Percentiles rank a stretch among this genome's conserved stretches.
These are phyloP conservation scores for Phoma sp. DNA, from an alignment of 2,329 filamentous ascomycete genomes.

Conservation along the genomic window DNA sequence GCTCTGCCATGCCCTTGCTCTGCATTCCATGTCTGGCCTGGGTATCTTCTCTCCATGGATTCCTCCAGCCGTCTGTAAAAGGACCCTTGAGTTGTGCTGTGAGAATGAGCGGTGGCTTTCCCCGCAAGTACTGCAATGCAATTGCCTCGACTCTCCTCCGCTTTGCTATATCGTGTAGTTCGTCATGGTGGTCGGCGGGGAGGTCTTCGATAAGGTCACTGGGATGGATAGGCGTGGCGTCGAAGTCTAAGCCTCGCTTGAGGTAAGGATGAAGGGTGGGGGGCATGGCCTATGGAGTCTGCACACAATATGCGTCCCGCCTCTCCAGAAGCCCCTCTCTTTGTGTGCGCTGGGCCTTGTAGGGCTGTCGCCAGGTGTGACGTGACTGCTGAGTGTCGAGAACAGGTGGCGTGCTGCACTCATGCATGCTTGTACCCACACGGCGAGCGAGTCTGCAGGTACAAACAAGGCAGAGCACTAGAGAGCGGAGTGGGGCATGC, in stretches of 20 bases:
- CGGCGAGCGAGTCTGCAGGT: neutral
- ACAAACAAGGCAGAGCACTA: neutral
- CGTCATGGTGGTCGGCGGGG: constrained; percentile 59
- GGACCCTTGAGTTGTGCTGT: constrained; percentile 68
- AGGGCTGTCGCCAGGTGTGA: neutral
- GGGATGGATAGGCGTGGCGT: constrained; percentile 24
- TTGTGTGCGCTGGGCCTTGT: neutral
- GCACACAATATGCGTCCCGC: neutral
- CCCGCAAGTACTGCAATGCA: constrained; percentile 64
- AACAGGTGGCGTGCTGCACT: constrained; percentile 5
- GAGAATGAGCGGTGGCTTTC: constrained; percentile 62
- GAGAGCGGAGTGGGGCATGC: constrained; percentile 8
- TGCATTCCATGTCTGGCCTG: neutral
- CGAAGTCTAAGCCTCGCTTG: constrained; percentile 32
- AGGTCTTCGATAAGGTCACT: constrained; percentile 57
- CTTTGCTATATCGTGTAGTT: constrained; percentile 60
- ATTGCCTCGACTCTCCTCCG: constrained; percentile 64
- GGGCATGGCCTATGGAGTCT: constrained; percentile 21
- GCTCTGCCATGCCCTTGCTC: neutral
- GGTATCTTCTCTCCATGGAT: constrained; percentile 39
- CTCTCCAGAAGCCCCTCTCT: neutral
- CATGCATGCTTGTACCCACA: constrained; percentile 7
- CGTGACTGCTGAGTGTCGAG: constrained; percentile 6
- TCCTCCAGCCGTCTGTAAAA: constrained; percentile 54
- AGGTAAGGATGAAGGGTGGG: constrained; percentile 32